phyloP scores from a whole-genome alignment of 2,329 filamentous ascomycete species.

The Fusarium torreyae region DNA sequence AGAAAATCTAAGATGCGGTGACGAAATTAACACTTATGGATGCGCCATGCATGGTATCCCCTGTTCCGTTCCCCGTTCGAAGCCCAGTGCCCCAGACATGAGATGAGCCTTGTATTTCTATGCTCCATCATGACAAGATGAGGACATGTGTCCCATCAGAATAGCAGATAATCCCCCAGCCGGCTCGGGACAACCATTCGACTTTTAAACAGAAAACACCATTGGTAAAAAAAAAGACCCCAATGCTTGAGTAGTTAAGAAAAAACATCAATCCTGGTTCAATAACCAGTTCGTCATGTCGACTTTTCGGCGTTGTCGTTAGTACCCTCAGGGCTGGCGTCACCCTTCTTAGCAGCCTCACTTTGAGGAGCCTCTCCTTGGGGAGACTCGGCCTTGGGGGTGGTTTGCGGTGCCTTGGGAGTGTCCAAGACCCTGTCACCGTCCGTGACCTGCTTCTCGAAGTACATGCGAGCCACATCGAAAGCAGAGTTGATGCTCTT shows the following conservation, averaged over 20 bases:
- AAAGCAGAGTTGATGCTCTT: constrained; percentile 44
- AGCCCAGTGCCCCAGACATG: constrained; percentile 11
- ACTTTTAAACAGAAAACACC: constrained; percentile 25
- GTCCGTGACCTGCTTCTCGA: constrained; percentile 36
- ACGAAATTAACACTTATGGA: constrained; percentile 35
- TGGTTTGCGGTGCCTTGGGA: constrained; percentile 8
- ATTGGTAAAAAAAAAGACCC: constrained; percentile 17
- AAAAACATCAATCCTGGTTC: constrained; percentile 30
- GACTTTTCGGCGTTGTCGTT: constrained; percentile 2
- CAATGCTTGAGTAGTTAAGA: constrained; percentile 20
- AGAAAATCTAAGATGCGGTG: constrained; percentile 35
- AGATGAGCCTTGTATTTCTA: constrained; percentile 3
- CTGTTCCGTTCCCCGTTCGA: constrained; percentile 28
- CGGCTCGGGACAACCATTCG: constrained; percentile 26
- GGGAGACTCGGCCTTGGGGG: constrained; percentile 18
- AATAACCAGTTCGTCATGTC: constrained; percentile 24
- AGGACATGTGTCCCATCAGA: constrained; percentile 11
- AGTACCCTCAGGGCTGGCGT: neutral
- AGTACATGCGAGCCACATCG: constrained; percentile 44
- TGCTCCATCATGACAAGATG: constrained; percentile 18
- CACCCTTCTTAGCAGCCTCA: neutral
- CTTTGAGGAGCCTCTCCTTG: neutral
- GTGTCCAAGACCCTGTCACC: constrained; percentile 22
- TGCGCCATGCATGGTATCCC: constrained; percentile 36
- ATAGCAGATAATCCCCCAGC: constrained; percentile 30